Conservation (phyloP, 306 rosid genomes). For the Glycine soja region DNA sequence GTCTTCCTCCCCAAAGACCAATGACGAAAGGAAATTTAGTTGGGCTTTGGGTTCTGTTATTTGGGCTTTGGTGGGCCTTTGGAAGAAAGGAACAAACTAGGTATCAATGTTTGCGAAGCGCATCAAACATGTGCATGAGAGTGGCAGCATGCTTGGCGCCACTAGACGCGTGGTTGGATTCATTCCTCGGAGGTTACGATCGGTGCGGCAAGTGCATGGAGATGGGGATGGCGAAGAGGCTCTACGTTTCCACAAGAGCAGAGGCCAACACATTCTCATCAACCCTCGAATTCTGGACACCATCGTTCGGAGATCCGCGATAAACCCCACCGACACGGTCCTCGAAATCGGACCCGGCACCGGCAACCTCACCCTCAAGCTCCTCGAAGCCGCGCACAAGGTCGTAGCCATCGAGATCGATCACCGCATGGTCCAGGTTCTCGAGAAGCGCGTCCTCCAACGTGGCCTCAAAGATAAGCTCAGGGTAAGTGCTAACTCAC, state of each 20-base stretch:
- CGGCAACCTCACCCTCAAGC: constrained; percentile 88
- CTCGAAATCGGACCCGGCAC: constrained; percentile 99
- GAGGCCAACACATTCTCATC: constrained; percentile 83
- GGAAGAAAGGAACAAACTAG: neutral
- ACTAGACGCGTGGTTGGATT: constrained; percentile 36
- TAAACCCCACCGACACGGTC: constrained; percentile 77
- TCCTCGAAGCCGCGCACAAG: constrained; percentile 68
- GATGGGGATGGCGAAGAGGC: constrained; percentile 33
- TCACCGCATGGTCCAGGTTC: constrained; percentile 75
- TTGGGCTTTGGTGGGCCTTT: neutral
- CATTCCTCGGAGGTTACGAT: constrained; percentile 21
- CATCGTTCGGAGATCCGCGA: constrained; percentile 71
- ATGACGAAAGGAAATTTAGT: neutral
- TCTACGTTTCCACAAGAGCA: constrained; percentile 68
- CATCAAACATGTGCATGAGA: neutral
- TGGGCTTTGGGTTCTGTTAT: neutral
- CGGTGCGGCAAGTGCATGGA: constrained; percentile 49
- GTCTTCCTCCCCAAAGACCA: too few species aligned
- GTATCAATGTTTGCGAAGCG: neutral
- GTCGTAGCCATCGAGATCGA: constrained; percentile 82
- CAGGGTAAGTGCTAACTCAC: constrained; percentile 50
- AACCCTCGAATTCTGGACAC: constrained; percentile 75
- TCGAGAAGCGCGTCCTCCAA: constrained; percentile 63
- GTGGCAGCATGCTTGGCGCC: constrained; percentile 54
- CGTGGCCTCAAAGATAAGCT: constrained; percentile 45